Evolutionary conservation across 148 eudicot genomes (phyloP), one percentile per base, ranked within the genome.

Genomic region (Silene uniflora): DNA sequence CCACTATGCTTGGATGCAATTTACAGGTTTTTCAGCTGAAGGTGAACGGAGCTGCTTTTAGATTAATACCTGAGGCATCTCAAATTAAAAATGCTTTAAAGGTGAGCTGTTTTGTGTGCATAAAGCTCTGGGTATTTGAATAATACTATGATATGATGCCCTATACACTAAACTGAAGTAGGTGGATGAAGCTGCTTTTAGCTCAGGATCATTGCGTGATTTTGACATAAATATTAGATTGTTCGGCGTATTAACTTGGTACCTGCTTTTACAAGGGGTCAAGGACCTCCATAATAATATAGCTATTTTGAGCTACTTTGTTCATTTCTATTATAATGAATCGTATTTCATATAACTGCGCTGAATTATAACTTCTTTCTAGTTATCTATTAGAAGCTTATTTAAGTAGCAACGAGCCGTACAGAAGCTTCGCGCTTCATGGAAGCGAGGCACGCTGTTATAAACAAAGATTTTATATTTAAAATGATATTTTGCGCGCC

Each of bases 1-100:
- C 17, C 3, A 77, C 62, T 78, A 47, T 47, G 13, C 55, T 49
- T 56, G 67, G 55, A 66, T 79, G 59, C 79, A 44, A 23, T 55
- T 49, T 77, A 78, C 91, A 95, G 98, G 87, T 95, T 82, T 80
- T 89, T 29, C 88, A 95, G 84, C 88, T 92, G 59, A 88, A 88
- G 80, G 81, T 90, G 75, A 87, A 88, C 71, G 98, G 97, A 58
- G 97, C 90, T 78, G 88, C 97, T 24, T 92, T 95, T 81, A 88
- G 98, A 84, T 84, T 95, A 79, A 84, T 95, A 73, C 98, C 98
- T 1, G 97, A 95, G 83, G 73, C 86, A 62, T 78, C 93, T 69
- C 91, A 95, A 85, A 73, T 95, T 76, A 86, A 81, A 78, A 86
- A 95, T 84, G 98, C 97, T 13, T 22, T 92, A 73, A 77, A 58